Conservation (phyloP, 169 alveolate genomes). For the Plasmodium fragile region DNA sequence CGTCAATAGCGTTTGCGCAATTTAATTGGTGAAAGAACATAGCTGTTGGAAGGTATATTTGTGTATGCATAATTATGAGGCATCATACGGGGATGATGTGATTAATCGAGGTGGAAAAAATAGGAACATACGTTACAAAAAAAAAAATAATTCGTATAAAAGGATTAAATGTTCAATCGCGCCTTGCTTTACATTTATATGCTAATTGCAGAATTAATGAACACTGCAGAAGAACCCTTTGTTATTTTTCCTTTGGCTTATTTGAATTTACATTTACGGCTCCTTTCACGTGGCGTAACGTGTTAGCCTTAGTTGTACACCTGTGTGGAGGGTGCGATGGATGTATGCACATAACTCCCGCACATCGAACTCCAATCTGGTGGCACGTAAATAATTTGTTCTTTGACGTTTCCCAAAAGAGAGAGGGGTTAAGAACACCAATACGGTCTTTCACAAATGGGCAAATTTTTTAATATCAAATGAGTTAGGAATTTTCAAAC, state of each 20-base stretch:
- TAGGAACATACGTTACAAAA: not conserved
- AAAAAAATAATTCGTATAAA: not conserved
- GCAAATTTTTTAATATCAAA: not conserved
- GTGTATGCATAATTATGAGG: not conserved
- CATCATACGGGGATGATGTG: not conserved
- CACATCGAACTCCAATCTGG: not conserved
- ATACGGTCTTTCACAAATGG: not conserved
- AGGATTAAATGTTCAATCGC: not conserved
- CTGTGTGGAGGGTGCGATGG: not conserved
- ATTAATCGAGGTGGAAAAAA: not conserved
- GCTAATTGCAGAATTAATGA: not conserved
- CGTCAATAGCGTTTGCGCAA: not conserved
- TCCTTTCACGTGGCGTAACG: not conserved
- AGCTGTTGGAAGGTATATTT: not conserved
- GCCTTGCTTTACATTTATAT: not conserved
- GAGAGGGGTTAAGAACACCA: not conserved
- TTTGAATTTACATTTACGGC: not conserved
- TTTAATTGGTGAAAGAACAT: not conserved
- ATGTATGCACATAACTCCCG: not conserved
- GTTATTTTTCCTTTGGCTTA: not conserved
- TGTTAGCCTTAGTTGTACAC: not conserved
- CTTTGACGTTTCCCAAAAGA: not conserved
- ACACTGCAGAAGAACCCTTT: not conserved
- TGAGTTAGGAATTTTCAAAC: not conserved
- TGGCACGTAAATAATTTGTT: not conserved